Evolutionary conservation across 805 yeast genomes (phyloP), one percentile per base, ranked within the genome.

Genomic region (Candida orba): DNA sequence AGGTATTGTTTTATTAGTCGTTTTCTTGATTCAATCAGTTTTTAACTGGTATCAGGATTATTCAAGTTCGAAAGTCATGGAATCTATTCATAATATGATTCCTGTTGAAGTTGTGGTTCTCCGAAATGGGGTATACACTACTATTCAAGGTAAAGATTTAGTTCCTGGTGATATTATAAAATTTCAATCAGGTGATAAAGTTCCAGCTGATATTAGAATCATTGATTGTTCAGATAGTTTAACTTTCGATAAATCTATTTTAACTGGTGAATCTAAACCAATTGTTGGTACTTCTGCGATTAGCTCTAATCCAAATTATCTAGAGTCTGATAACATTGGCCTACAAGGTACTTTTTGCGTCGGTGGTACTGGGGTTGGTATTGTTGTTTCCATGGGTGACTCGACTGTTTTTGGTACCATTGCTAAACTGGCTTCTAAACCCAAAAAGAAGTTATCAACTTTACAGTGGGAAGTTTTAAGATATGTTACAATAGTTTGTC

Each of bases 231-330:
- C 57, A 27, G 63, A 71, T 23, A 56, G 59, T 20, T 61, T 73
- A 34, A 51, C 67, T 17, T 69, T 72, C 51, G 78, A 73, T 51
- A 61, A 73, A 46, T 63, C 76, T 14, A 63, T 72, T 14, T 61
- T 73, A 32, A 73, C 78, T 12, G 78, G 78, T 51, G 77, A 72
- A 51, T 69, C 78, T 4, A 63, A 64, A 41, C 66, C 75, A 6
- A 53, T 65, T 6, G 58, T 59, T 15, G 71, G 67, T 7, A 49
- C 62, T 6, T 41, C 53, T 2, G 47, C 44, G 9, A 37, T 59
- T 18, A 68, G 64, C 34, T 51, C 58, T 14, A 61, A 59, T 13
- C 55, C 67, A 6, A 71, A 71, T 51, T 72, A 67, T 49, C 54
- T 72, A 44, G 77, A 72, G 50, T 58, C 68, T 38, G 44, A 53